Conservation (phyloP, 2,329 filamentous ascomycete species). For the Fusarium sp. region DNA sequence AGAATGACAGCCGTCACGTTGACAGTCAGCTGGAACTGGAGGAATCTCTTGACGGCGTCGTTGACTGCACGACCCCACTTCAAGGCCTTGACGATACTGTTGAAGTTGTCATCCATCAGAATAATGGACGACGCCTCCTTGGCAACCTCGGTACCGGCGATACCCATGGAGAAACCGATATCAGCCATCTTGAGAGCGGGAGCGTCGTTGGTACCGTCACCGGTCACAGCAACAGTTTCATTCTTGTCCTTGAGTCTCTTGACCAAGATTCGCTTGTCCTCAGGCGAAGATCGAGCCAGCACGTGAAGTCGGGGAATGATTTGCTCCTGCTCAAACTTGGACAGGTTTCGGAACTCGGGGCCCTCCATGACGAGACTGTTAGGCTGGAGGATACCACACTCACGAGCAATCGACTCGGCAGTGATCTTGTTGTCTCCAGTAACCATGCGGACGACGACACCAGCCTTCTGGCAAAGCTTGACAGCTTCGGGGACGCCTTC, state of each 20-base stretch:
- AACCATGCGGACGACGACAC: constrained; percentile 86
- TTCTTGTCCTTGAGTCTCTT: constrained; percentile 77
- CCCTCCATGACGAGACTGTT: constrained; percentile 82
- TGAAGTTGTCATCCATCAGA: constrained; percentile 89
- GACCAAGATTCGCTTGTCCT: constrained; percentile 81
- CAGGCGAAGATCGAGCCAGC: constrained; percentile 79
- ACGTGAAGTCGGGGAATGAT: constrained; percentile 78
- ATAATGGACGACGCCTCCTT: constrained; percentile 89
- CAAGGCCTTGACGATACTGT: constrained; percentile 86
- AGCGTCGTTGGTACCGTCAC: constrained; percentile 87
- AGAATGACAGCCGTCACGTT: constrained; percentile 91
- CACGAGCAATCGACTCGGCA: constrained; percentile 81
- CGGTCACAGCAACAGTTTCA: constrained; percentile 85
- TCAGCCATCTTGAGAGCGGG: constrained; percentile 85
- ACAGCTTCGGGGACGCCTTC: constrained; percentile 81
- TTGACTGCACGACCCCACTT: constrained; percentile 85
- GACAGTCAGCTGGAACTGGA: constrained; percentile 85
- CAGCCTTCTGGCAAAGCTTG: constrained; percentile 77
- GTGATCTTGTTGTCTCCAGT: constrained; percentile 86
- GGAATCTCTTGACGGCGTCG: constrained; percentile 81
- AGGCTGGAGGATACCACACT: constrained; percentile 79
- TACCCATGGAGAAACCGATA: constrained; percentile 88
- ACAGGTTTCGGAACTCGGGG: constrained; percentile 80
- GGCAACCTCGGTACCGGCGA: constrained; percentile 84
- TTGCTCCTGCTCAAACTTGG: constrained; percentile 72